These are phyloP conservation scores for Ramularia collo-cygni DNA, from an alignment of 2,329 filamentous ascomycete species.

Conservation along the genomic window DNA sequence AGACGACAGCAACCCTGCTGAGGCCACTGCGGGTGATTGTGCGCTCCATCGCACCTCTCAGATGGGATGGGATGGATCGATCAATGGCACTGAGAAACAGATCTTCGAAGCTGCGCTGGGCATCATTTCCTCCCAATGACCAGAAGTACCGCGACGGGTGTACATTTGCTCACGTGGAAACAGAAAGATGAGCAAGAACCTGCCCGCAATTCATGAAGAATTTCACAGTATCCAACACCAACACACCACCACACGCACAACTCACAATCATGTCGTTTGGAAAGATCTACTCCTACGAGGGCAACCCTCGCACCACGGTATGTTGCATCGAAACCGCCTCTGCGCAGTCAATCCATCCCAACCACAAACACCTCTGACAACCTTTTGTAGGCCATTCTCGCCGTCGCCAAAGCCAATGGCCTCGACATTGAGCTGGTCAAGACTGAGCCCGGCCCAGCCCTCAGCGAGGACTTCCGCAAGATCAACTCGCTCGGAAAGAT, in stretches of 20 bases:
- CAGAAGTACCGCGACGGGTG: neutral
- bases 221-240: constrained; percentile 7
- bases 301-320: constrained; percentile 40
- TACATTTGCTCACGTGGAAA: too few relatives aligned
- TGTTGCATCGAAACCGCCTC: constrained; percentile 7
- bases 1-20: constrained; percentile 24
- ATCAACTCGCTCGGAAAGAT: constrained; percentile 84
- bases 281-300: constrained; percentile 86
- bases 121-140: neutral
- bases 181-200: neutral
- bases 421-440: constrained; percentile 82
- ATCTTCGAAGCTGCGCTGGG: constrained; percentile 1
- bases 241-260: too few relatives aligned
- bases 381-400: constrained; percentile 57
- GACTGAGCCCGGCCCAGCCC: constrained; percentile 57
- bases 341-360: constrained; percentile 3
- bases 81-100: constrained; percentile 2
- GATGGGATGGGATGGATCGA: constrained; percentile 2
- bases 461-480: constrained; percentile 72
- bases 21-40: constrained; percentile 24
- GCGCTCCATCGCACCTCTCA: constrained; percentile 22
- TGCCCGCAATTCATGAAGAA: neutral
- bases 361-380: constrained; percentile 2
- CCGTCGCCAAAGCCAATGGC: constrained; percentile 95
- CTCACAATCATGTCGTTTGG: constrained; percentile 58